Conservation (phyloP, 495 filamentous ascomycete genomes). For the Wilcoxina mikolae region DNA sequence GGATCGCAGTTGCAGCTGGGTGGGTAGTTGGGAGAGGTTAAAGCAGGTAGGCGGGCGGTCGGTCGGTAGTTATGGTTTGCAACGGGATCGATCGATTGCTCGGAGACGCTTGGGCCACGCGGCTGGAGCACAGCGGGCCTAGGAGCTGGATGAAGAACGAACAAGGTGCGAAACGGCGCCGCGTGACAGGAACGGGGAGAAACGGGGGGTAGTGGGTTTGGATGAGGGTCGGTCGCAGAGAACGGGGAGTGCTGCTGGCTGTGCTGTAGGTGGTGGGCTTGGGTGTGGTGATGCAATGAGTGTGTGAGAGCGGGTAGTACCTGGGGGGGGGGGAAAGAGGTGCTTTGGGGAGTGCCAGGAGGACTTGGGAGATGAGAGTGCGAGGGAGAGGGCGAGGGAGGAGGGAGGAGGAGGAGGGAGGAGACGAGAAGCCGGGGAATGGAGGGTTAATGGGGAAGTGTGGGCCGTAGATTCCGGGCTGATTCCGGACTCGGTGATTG, state of each 20-base stretch:
- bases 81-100: background rate
- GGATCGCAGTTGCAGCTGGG: background rate
- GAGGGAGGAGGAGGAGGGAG: background rate
- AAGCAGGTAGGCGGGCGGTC: background rate
- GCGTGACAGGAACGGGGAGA: no score
- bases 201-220: no score
- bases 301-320: background rate
- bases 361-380: background rate
- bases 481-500: background rate
- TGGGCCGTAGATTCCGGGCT: background rate
- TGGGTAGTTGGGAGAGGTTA: background rate
- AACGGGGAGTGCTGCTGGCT: no score
- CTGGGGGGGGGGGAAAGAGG: background rate
- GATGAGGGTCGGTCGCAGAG: no score
- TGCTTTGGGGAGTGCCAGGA: background rate
- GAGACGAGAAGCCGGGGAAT: background rate
- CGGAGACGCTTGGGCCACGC: background rate
- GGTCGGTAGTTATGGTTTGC: background rate
- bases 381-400: background rate
- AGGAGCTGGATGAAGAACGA: background rate
- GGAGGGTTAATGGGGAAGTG: background rate
- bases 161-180: background rate
- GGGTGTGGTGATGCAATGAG: no score
- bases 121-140: background rate
- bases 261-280: no score